A percentile compares a stretch with the other conserved stretches of the same genome.
These are phyloP conservation scores for Camelina laxa DNA, from an alignment of 345 rosid species.

Conservation along the genomic window DNA sequence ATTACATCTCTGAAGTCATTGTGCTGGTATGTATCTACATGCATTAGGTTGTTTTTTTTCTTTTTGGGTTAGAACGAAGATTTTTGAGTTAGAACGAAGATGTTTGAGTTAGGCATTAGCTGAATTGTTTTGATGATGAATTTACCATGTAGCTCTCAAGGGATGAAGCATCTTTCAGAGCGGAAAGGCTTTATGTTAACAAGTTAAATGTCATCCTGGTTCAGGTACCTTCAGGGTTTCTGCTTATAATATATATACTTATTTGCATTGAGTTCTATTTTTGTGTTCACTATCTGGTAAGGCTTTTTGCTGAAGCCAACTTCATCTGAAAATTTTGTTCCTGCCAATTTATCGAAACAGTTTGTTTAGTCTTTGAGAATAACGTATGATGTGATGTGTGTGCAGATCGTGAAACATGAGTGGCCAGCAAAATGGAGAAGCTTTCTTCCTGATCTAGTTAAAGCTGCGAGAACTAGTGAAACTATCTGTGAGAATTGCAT, in stretches of 20 bases:
- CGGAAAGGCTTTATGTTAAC: conserved; percentile 91
- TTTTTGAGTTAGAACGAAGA: background rate
- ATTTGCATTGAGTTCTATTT: background rate
- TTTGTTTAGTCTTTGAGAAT: conserved; percentile 10
- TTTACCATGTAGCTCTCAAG: conserved; percentile 69
- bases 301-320: conserved; percentile 22
- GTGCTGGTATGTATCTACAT: conserved; percentile 66
- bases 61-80: background rate
- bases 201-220: conserved; percentile 89
- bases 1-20: conserved; percentile 96
- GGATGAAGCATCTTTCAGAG: conserved; percentile 75
- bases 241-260: conserved; percentile 5
- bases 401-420: conserved; percentile 93
- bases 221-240: conserved; percentile 61
- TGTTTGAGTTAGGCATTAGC: too few species aligned
- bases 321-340: background rate
- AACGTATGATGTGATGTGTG: conserved; percentile 17
- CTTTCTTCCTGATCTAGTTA: conserved; percentile 94
- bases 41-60: background rate
- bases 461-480: conserved; percentile 98
- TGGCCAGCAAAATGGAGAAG: conserved; percentile 98
- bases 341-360: background rate
- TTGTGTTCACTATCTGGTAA: conserved; percentile 21
- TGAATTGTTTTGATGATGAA: conserved; percentile 15
- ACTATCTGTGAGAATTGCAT: conserved; percentile 99